Evolutionary conservation across 305 asterid genomes (phyloP).

Genomic region (Rubia balearica): DNA sequence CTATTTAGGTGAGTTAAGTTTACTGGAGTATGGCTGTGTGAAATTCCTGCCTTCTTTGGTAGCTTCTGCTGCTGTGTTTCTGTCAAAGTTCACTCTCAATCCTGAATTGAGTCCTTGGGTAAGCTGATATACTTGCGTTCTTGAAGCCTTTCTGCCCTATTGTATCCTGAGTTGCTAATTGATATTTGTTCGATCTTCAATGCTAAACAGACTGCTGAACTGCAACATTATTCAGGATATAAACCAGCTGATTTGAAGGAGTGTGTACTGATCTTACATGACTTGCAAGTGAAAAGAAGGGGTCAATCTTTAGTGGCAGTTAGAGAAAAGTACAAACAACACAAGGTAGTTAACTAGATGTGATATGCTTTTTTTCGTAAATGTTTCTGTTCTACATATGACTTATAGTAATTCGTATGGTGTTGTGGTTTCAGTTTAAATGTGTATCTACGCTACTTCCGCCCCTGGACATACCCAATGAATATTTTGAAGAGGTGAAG

Average conservation of each 20-base stretch:
- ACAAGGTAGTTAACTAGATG: slow-evolving; percentile 38
- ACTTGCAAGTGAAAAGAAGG: slow-evolving; percentile 50
- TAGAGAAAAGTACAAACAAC: slow-evolving; percentile 64
- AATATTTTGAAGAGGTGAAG: slow-evolving; percentile 28
- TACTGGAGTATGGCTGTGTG: slow-evolving; percentile 56
- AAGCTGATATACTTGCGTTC: not conserved
- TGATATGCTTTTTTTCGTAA: not conserved
- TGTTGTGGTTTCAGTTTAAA: slow-evolving; percentile 45
- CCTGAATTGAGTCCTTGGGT: slow-evolving; percentile 73
- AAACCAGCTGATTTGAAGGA: slow-evolving; percentile 51
- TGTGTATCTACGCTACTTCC: slow-evolving; percentile 40
- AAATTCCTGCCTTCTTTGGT: slow-evolving; percentile 69
- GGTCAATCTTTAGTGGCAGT: slow-evolving; percentile 42
- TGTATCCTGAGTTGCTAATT: slow-evolving; percentile 1
- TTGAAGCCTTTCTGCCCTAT: not conserved
- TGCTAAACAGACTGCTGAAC: slow-evolving; percentile 34
- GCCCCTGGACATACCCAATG: slow-evolving; percentile 35
- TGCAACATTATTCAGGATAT: slow-evolving; percentile 42
- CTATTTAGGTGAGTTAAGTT: slow-evolving; percentile 74
- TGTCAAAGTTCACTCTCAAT: slow-evolving; percentile 52
- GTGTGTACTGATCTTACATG: slow-evolving; percentile 52
- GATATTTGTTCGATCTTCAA: not conserved
- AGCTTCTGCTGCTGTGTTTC: slow-evolving; percentile 68
- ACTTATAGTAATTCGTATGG: not conserved
- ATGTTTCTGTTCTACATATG: not conserved